Evolutionary conservation across 768 basidiomycete species (phyloP), one percentile per base, ranked within the genome.

Genomic region (Gloeophyllum trabeum): DNA sequence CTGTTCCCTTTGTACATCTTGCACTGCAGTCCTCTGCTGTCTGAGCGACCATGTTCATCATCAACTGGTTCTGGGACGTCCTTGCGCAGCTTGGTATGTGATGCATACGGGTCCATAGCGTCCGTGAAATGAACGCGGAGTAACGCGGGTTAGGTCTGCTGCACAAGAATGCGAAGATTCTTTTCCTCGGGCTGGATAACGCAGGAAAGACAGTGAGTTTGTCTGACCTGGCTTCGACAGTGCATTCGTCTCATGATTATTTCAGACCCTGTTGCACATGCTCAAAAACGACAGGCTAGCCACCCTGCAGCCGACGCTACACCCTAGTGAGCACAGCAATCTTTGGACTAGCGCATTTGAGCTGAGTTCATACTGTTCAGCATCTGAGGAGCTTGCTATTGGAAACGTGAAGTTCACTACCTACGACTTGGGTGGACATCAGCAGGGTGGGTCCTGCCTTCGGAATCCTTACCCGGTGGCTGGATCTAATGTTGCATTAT

Each of bases 391-490:
- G 61, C 75, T 99, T 42, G 91, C 96, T 20, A 98, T 98, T 60
- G 96, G 96, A 43, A 96, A 92, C 58, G 88, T 98, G 54, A 98
- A 97, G 63, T 99, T 99, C 69, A 98, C 91, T 20, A 98, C 96
- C 0, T 93, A 96, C 53, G 96, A 99, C 62, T 71, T 99, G 41
- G 96, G 96, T 55, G 96, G 96, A 58, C 96, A 98, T 68, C 81
- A 85, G 61, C 94, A 97, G 61, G 92, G 92, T 90, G 43, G 46
- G 69, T 56, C 19, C 5, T 25, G 36, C n/a, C n/a, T n/a, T 35
- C 40, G 35, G 7, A 24, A 7, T 42, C 42, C 6, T 16, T 10
- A 32, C 10, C 28, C 28, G 20, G 39, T 19, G 39, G n/a, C 21
- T 41, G 28, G 2, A 32, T n/a, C 3, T 7, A 10, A 42, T 26